phyloP scores from a whole-genome alignment of 1,139 yeast species.

The Wickerhamiella pararugosa region DNA sequence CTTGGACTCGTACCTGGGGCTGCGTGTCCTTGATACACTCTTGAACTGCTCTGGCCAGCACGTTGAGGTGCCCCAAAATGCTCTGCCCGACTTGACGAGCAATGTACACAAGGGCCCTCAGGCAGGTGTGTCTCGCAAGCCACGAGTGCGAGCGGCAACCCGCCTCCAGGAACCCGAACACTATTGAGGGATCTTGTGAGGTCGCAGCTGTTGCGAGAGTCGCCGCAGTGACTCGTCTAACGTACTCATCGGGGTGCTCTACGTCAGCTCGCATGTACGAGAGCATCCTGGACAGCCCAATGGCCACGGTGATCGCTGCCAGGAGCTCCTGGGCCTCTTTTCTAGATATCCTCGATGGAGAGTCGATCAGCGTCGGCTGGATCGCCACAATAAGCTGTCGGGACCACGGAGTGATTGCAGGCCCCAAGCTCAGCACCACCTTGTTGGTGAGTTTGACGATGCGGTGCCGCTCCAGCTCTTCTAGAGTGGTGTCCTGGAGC shows the following conservation, averaged over 20 bases:
- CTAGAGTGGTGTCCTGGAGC: constrained; percentile 54
- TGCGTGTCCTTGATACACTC: constrained; percentile 59
- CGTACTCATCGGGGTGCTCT: constrained; percentile 69
- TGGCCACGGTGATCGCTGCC: constrained; percentile 60
- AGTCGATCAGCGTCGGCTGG: constrained; percentile 63
- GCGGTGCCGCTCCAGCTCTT: constrained; percentile 73
- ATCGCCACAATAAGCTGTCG: constrained; percentile 58
- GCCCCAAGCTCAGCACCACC: constrained; percentile 49
- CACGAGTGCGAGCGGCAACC: constrained; percentile 69
- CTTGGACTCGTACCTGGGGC: constrained; percentile 45
- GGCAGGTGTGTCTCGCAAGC: constrained; percentile 83
- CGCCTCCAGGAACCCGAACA: constrained; percentile 71
- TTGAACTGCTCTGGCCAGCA: constrained; percentile 45
- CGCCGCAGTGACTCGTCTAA: constrained; percentile 62
- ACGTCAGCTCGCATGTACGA: constrained; percentile 68
- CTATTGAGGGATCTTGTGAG: constrained; percentile 54
- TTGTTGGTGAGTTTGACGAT: constrained; percentile 65
- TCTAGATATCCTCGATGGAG: constrained; percentile 54
- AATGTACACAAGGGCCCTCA: constrained; percentile 61
- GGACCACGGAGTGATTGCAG: constrained; percentile 52
- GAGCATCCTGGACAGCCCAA: constrained; percentile 69
- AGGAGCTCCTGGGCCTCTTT: constrained; percentile 71
- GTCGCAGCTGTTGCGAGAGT: constrained; percentile 77
- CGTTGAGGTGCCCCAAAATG: constrained; percentile 57
- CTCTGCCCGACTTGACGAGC: constrained; percentile 59